Evolutionary conservation across 768 basidiomycete genomes (phyloP), one percentile per base, ranked within the genome.

Genomic region (Coprinopsis cinerea): DNA sequence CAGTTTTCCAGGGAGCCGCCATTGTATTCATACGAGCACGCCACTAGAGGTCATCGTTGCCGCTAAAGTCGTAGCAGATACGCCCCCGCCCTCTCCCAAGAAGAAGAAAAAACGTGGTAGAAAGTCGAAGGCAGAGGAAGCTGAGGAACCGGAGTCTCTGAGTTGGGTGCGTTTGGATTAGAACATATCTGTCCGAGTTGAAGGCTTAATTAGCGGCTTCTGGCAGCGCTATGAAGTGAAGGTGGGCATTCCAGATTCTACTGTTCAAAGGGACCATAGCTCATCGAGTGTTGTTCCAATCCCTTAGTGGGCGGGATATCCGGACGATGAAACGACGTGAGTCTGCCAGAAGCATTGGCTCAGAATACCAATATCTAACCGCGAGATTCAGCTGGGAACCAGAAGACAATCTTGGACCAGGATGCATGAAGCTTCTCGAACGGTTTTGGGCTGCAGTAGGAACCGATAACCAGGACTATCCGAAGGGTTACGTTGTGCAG

Each of bases 371-470:
- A 32, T 32, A 7, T 32, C 30, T 15, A 7, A 7, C 15, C 30
- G 15, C 15, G 15, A 18, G n/a, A n/a, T n/a, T 25, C 22, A 88
- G 86, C 56, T 88, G 85, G 85, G 86, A 88, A 51, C 86, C 86
- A 10, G 64, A 71, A 44, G 65, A 64, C 5, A 85, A 88, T 59
- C 69, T 88, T 13, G 30, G 43, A n/a, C 55, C 60, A 28, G 67
- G 72, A 23, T 88, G 86, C 58, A 63, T 74, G 14, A 73, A 80
- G 17, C 68, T 88, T 14, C 64, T 86, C 22, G 53, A 61, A n/a
- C 81, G 79, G 53, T 88, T 88, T 60, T 84, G 82, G 82, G 59
- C 63, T 4, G 72, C 83, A 45, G 55, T 87, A 17, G 84, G 84
- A 1, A 60, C 61, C 15, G 81, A 86, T 51, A 60, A 84, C 46